These are phyloP conservation scores for Haplographium delicatum DNA, from an alignment of 495 filamentous ascomycete species.

Conservation along the genomic window DNA sequence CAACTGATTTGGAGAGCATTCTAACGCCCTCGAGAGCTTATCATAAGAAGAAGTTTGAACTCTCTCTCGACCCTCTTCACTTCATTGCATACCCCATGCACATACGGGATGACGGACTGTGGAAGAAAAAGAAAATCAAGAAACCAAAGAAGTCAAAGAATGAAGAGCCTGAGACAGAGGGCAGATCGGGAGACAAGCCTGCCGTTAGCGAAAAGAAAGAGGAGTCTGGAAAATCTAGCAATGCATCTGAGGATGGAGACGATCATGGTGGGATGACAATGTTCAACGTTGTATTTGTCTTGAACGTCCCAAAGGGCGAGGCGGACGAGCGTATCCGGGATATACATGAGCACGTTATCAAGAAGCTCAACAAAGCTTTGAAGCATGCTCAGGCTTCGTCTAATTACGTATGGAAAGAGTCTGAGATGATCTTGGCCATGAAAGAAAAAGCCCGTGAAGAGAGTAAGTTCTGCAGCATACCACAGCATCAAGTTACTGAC, in stretches of 20 bases:
- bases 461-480: conserved; percentile 41
- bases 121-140: conserved; percentile 70
- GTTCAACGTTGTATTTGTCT: conserved; percentile 94
- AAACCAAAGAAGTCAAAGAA: conserved; percentile 30
- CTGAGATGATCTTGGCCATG: conserved; percentile 66
- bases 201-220: conserved; percentile 22
- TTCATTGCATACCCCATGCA: conserved; percentile 88
- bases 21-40: conserved; percentile 74
- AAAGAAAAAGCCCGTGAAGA: conserved; percentile 76
- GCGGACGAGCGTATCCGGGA: conserved; percentile 67
- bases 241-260: conserved; percentile 32
- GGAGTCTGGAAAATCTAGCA: conserved; percentile 29
- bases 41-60: conserved; percentile 82
- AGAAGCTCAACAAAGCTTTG: conserved; percentile 81
- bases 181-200: conserved; percentile 2
- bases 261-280: conserved; percentile 67
- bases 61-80: conserved; percentile 75
- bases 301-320: conserved; percentile 73
- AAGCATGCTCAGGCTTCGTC: conserved; percentile 85
- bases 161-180: conserved; percentile 5
- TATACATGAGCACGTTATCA: conserved; percentile 82
- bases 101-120: conserved; percentile 76
- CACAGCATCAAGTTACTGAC: background rate
- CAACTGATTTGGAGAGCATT: conserved; percentile 75
- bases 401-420: conserved; percentile 84